Percentiles rank a stretch among this genome's conserved stretches.
Conservation (phyloP, 352 stramenopile genomes). For the Globisporangium lucens region DNA sequence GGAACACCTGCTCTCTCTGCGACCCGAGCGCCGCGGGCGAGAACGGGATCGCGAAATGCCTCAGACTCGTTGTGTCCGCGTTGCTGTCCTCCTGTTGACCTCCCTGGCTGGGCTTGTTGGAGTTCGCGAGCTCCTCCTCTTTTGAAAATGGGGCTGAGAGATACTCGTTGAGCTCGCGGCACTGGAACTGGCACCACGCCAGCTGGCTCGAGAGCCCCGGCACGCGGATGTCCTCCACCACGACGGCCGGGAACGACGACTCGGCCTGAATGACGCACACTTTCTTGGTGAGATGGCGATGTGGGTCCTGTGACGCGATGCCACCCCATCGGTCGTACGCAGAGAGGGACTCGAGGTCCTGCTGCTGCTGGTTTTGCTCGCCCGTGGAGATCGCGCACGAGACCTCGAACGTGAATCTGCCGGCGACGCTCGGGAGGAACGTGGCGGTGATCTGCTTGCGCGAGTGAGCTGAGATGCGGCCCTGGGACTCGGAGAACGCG, state of each 20-base stretch:
- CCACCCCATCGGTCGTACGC: constrained; percentile 25
- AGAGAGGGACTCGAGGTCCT: constrained; percentile 5
- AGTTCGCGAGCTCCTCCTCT: constrained; percentile 32
- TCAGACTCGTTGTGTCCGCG: constrained; percentile 19
- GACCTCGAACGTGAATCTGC: constrained; percentile 72
- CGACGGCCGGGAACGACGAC: constrained; percentile 84
- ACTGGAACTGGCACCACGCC: constrained; percentile 75
- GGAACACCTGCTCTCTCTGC: constrained; percentile 48
- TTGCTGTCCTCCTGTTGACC: constrained; percentile 12
- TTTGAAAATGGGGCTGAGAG: constrained; percentile 51
- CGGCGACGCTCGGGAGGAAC: constrained; percentile 62
- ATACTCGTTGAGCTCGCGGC: constrained; percentile 67
- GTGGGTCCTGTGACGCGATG: neutral
- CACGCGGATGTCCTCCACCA: constrained; percentile 83
- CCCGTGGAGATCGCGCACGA: constrained; percentile 39
- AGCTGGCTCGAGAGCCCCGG: constrained; percentile 44
- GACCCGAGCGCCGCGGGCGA: constrained; percentile 61
- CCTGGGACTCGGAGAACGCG: constrained; percentile 56
- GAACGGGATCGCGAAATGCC: constrained; percentile 75
- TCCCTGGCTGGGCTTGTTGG: neutral
- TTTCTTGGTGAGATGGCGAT: neutral
- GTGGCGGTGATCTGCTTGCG: constrained; percentile 77
- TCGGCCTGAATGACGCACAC: constrained; percentile 57
- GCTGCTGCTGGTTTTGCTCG: neutral
- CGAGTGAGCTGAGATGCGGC: constrained; percentile 69